Base-by-base conservation (phyloP, 2,329 filamentous ascomycete species). In the Dissoconium aciculare region DNA sequence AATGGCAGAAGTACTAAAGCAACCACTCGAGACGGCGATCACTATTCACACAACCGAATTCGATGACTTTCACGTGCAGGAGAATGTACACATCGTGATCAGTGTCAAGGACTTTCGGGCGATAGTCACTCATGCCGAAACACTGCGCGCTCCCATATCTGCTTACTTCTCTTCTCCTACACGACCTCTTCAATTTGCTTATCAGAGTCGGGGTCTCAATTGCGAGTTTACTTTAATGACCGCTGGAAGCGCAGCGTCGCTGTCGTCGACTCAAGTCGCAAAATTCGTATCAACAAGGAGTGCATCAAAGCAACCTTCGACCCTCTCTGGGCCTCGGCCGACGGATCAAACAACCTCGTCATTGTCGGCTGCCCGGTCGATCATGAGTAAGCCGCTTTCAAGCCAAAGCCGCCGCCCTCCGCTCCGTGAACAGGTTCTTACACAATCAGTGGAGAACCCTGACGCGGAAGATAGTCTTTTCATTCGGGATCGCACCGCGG, bases 161-260 rank as follows among this genome's bases (percentile, higher is more conserved):
- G 76, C 78, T 9, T 63, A 64, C 31, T 85, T 84, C 54, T 84
- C 80, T 2, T 60, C 69, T 15, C 78, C 80, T 3, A 70, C 71
- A 11, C 68, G 70, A 11, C 80, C 80, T 1, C 67, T 87, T 49
- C 76, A 82, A 45, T 66, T 87, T 36, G 70, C 64, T 26, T 87
- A 87, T 46, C 64, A 67, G 14, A 66, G 69, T 25, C 73, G 77
- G 35, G 78, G 74, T 17, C 63, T 85, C 17, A 57, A 69, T 21
- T 81, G 74, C 52, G 76, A 85, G 41, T 85, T 84, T 44, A 77
- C 83, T 26, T 66, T 87, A 37, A 85, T 84, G 78, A 87, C 80
- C 1, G 72, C 78, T 5, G 80, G 79, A 10, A 78, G 83, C 31
- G 57, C 59, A 40, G 56, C 50, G 15, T 59, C 52, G 11, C 45